Percentiles rank a stretch among this genome's conserved stretches.
Conservation (phyloP, 495 filamentous ascomycete species). For the Talaromyces ruber region DNA sequence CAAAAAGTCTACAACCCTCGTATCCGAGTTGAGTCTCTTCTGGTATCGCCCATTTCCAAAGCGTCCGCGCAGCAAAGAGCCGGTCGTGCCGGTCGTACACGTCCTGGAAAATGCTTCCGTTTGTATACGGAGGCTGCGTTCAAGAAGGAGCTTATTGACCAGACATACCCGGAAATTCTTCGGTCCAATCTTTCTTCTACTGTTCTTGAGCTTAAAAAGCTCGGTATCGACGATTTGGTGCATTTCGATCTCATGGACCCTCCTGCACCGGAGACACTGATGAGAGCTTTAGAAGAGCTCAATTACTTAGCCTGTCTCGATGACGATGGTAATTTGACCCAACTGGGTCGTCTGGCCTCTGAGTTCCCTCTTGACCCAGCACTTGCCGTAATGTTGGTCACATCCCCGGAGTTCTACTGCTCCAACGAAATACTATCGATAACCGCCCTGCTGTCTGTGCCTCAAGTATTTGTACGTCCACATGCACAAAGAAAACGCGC, state of each 20-base stretch:
- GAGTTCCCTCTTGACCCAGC: constrained; percentile 95
- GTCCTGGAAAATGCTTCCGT: constrained; percentile 95
- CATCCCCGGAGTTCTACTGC: constrained; percentile 95
- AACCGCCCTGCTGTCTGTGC: constrained; percentile 87
- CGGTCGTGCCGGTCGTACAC: constrained; percentile 96
- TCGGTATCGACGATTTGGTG: constrained; percentile 90
- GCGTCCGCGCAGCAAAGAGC: constrained; percentile 97
- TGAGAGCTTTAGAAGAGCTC: constrained; percentile 95
- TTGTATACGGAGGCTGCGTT: constrained; percentile 94
- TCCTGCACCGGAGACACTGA: constrained; percentile 94
- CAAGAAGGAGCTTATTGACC: constrained; percentile 96
- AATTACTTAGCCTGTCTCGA: constrained; percentile 96
- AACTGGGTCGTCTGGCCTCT: constrained; percentile 77
- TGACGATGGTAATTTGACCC: constrained; percentile 87
- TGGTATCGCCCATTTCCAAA: constrained; percentile 95
- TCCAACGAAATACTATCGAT: constrained; percentile 97
- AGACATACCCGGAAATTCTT: constrained; percentile 92
- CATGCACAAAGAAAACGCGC: constrained; percentile 77
- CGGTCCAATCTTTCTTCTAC: constrained; percentile 91
- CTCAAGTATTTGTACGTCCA: constrained; percentile 88
- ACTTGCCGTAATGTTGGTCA: constrained; percentile 95
- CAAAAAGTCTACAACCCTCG: constrained; percentile 99
- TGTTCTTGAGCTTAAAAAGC: constrained; percentile 94
- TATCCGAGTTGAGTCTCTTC: constrained; percentile 87
- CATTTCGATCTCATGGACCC: constrained; percentile 99